Percentiles rank a stretch among this genome's conserved stretches.
phyloP scores from a whole-genome alignment of 169 alveolate species.

The Amoebophrya sp. region DNA sequence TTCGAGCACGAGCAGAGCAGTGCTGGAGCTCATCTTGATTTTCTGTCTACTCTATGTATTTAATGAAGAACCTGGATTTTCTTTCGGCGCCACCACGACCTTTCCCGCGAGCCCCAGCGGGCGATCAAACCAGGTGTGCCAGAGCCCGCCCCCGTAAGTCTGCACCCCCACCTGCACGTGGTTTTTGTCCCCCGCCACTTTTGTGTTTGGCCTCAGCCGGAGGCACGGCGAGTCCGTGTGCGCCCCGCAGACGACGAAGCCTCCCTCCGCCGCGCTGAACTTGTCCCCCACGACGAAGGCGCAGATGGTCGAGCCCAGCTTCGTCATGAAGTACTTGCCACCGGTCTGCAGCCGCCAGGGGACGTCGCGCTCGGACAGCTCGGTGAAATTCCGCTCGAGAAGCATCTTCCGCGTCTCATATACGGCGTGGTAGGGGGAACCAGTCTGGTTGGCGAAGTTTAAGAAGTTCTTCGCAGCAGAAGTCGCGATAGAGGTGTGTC shows the following conservation, averaged over 20 bases:
- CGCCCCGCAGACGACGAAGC: conserved; percentile 66
- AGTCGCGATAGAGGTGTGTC: not conserved
- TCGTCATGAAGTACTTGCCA: conserved; percentile 63
- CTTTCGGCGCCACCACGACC: conserved; percentile 62
- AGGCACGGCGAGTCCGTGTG: conserved; percentile 94
- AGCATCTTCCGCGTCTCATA: conserved; percentile 33
- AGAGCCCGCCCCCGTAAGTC: conserved; percentile 90
- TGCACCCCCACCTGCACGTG: conserved; percentile 64
- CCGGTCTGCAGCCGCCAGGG: conserved; percentile 40
- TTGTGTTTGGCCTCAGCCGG: conserved; percentile 76
- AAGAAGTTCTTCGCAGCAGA: conserved; percentile 34
- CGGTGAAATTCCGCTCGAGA: conserved; percentile 30
- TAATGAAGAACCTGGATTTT: too few relatives aligned
- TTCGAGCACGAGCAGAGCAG: too few relatives aligned
- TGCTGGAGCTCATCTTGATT: too few relatives aligned
- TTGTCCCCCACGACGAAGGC: conserved; percentile 56
- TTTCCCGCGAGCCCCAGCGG: conserved; percentile 86
- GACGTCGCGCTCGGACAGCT: conserved; percentile 33
- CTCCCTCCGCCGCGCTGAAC: conserved; percentile 25
- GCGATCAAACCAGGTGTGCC: conserved; percentile 95
- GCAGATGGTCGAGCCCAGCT: conserved; percentile 66
- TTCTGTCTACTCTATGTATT: too few relatives aligned
- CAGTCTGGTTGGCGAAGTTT: conserved; percentile 48
- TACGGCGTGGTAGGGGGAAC: conserved; percentile 59
- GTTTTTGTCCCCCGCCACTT: conserved; percentile 24